A percentile compares a stretch with the other conserved stretches of the same genome.
phyloP scores from a whole-genome alignment of 1,284 basidiomycete genomes.

The Papiliotrema fonsecae region DNA sequence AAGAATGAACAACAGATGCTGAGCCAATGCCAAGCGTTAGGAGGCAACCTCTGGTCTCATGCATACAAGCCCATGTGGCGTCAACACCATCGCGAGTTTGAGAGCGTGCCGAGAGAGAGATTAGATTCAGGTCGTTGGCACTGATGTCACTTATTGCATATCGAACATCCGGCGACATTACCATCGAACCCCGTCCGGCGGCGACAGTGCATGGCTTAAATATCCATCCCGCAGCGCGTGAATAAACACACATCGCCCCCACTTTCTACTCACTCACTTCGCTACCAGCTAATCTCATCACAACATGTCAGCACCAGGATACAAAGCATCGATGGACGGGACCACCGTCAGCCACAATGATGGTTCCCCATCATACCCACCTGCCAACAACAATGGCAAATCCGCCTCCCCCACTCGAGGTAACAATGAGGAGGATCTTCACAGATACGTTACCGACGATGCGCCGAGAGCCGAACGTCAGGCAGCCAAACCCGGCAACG shows the following conservation, averaged over 20 bases:
- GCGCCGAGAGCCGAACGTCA: conserved; percentile 9
- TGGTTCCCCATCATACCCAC: neutral
- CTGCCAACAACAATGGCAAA: conserved; percentile 1
- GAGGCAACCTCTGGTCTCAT: no score
- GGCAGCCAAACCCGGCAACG: neutral
- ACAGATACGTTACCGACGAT: conserved; percentile 41
- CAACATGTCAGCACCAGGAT: conserved; percentile 19
- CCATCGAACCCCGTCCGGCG: no score
- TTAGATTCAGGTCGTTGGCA: no score
- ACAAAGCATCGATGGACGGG: conserved; percentile 23
- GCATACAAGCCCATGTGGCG: no score
- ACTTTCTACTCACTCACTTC: neutral
- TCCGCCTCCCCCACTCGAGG: neutral
- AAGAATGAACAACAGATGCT: no score
- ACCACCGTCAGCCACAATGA: conserved; percentile 18
- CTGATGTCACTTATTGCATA: no score
- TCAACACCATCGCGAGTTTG: no score
- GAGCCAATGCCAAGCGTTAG: no score
- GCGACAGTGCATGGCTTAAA: no score
- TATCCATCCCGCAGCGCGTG: neutral
- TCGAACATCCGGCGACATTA: no score
- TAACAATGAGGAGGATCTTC: conserved; percentile 26
- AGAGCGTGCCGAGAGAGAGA: no score
- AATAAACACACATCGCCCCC: neutral
- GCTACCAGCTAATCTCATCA: neutral